phyloP scores from a whole-genome alignment of 306 rosid species.

The Rosa chinensis region DNA sequence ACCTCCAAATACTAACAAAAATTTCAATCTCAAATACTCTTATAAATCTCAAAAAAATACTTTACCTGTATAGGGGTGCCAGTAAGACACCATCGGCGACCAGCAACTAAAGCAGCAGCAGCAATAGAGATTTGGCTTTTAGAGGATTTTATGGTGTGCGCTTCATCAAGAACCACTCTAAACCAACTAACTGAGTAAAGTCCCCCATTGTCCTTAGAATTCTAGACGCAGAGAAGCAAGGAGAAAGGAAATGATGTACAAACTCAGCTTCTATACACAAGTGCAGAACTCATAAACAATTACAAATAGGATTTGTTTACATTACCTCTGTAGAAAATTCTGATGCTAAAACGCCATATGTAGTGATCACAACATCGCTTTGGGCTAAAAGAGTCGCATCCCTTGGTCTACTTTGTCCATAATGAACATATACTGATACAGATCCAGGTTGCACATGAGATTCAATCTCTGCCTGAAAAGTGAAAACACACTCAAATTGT shows the following conservation, averaged over 20 bases:
- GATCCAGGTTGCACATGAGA: slow-evolving; percentile 75
- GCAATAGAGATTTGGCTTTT: slow-evolving; percentile 91
- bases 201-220: slow-evolving; percentile 67
- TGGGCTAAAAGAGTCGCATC: slow-evolving; percentile 77
- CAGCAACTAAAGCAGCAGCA: slow-evolving; percentile 76
- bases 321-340: slow-evolving; percentile 82
- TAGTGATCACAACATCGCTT: slow-evolving; percentile 77
- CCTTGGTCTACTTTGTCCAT: slow-evolving; percentile 86
- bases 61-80: slow-evolving; percentile 95
- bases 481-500: slow-evolving; percentile 39
- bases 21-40: slow-evolving; percentile 1
- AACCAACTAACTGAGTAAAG: slow-evolving; percentile 88
- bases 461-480: slow-evolving; percentile 91
- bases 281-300: slow-evolving; percentile 10
- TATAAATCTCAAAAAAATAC: slow-evolving; percentile 6
- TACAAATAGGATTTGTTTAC: slow-evolving; percentile 26
- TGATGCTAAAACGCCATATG: slow-evolving; percentile 86
- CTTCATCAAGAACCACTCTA: slow-evolving; percentile 96
- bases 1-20: slow-evolving; percentile 21
- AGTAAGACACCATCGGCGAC: slow-evolving; percentile 93
- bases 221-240: slow-evolving; percentile 41
- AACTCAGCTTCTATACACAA: slow-evolving; percentile 18
- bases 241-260: slow-evolving; percentile 23
- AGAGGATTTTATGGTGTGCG: slow-evolving; percentile 87
- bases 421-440: slow-evolving; percentile 76